Conservation (phyloP, 2,329 filamentous ascomycete species). For the Hymenotorrendiella dingleyae region DNA sequence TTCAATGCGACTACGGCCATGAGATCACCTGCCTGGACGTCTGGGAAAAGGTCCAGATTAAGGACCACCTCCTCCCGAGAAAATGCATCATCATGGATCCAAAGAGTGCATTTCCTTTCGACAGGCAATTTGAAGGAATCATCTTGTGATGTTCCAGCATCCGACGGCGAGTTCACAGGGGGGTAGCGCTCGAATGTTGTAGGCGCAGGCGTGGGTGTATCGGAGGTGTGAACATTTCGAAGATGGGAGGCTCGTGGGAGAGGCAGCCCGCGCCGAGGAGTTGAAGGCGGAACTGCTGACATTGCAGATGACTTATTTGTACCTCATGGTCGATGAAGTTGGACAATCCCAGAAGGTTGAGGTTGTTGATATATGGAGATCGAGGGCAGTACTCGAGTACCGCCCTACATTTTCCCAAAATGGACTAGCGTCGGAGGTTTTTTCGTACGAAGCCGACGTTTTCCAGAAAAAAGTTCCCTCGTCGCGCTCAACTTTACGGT, state of each 20-base stretch:
- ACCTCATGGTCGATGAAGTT: slow-evolving; percentile 16
- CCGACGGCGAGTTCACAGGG: slow-evolving; percentile 21
- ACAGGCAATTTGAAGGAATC: slow-evolving; percentile 14
- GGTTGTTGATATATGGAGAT: slow-evolving; percentile 2
- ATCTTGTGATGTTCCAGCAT: slow-evolving; percentile 22
- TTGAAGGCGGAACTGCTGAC: slow-evolving; percentile 19
- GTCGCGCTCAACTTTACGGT: not conserved
- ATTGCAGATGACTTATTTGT: slow-evolving; percentile 17
- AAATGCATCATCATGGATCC: slow-evolving; percentile 59
- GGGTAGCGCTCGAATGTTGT: too few relatives aligned
- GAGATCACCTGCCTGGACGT: slow-evolving; percentile 60
- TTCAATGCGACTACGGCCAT: slow-evolving; percentile 65
- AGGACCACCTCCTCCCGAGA: slow-evolving; percentile 74
- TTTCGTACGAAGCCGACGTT: not conserved
- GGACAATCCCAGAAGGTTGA: not conserved
- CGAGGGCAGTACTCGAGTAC: slow-evolving; percentile 1
- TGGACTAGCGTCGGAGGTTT: not conserved
- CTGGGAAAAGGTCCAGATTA: slow-evolving; percentile 65
- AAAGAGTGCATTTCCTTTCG: slow-evolving; percentile 29
- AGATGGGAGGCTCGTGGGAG: slow-evolving; percentile 26
- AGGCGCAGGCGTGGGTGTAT: slow-evolving; percentile 17
- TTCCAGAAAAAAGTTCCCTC: slow-evolving; percentile 7
- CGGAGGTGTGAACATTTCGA: slow-evolving; percentile 29
- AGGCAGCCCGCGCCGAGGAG: slow-evolving; percentile 25
- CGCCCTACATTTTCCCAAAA: not conserved